A percentile compares a stretch with the other conserved stretches of the same genome.
These are phyloP conservation scores for Begonia peltatifolia DNA, from an alignment of 306 rosid species.

Conservation along the genomic window DNA sequence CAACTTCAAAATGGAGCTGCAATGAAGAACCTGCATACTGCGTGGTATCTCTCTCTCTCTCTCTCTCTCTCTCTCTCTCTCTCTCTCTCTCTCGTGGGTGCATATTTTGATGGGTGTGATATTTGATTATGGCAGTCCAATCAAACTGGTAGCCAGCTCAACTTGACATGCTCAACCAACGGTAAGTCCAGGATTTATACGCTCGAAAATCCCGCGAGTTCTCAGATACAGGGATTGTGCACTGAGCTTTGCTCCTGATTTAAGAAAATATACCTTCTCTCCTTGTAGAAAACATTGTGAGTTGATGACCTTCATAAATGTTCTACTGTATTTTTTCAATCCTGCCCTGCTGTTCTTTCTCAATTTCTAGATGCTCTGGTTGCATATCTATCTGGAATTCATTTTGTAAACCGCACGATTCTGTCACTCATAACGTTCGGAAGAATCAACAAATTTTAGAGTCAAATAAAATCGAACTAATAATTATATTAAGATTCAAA, in stretches of 20 bases:
- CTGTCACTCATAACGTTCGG: too few species aligned
- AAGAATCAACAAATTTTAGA: too few species aligned
- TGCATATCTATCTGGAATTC: too few species aligned
- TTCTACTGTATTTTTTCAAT: too few species aligned
- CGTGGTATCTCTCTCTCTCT: constrained; percentile 26
- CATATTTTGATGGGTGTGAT: constrained; percentile 6
- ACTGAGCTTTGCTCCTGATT: constrained; percentile 55
- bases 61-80: not conserved
- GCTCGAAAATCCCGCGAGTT: constrained; percentile 28
- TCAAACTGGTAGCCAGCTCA: constrained; percentile 60
- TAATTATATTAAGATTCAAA: too few species aligned
- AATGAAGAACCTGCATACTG: constrained; percentile 58
- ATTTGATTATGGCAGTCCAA: constrained; percentile 39
- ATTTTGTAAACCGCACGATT: too few species aligned
- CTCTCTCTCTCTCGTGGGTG: not conserved
- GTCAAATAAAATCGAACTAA: too few species aligned
- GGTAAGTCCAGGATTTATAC: constrained; percentile 38
- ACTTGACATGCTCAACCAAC: constrained; percentile 66
- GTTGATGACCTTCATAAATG: too few species aligned
- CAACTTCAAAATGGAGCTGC: constrained; percentile 97
- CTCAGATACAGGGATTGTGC: constrained; percentile 68
- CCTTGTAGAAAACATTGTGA: too few species aligned
- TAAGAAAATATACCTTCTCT: too few species aligned
- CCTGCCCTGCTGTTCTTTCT: too few species aligned
- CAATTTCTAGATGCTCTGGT: too few species aligned